Evolutionary conservation across 2,329 filamentous ascomycete genomes (phyloP), one percentile per base, ranked within the genome.

Genomic region (Claviceps purpurea): DNA sequence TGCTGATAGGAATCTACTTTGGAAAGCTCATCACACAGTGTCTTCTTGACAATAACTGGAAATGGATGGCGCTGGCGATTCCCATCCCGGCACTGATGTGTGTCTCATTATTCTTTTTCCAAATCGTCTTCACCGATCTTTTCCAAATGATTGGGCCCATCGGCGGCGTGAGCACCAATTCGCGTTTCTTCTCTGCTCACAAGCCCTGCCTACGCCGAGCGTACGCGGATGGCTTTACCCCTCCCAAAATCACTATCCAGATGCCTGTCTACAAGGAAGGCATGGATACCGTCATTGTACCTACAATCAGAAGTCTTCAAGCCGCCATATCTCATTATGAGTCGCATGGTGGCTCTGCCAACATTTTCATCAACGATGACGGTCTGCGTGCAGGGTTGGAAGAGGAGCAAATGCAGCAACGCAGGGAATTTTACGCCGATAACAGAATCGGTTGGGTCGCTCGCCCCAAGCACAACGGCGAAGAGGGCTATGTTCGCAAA

Each of bases 311-410:
- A 42, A 73, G 70, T 50, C 61, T 77, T 43, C 72, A 75, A 56
- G 67, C 70, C 1, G 74, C 74, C 18, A 75, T 77, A 47, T 72
- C 70, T 1, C 69, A 70, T 50, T 77, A 77, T 56, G 73, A 76
- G 56, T 66, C 70, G 47, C 70, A 73, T 49, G 67, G 67, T 53
- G 71, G 70, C 43, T 64, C 70, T 13, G 70, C 71, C 6, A 70
- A 65, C 30, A 80, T 83, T 54, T 81, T 82, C 57, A 65, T 82
- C 61, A 81, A 82, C 59, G 79, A 83, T 56, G 79, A 83, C 57
- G 79, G 79, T 51, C 75, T 82, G 69, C 77, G 80, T 56, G 61
- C 77, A 7, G 59, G 60, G 7, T 61, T 82, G 22, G 64, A 70
- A 14, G 66, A 67, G 13, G 64, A 70, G 16, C 66, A 73, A 13